Base-by-base conservation (phyloP, 768 basidiomycete species). In the Tubosaeta sp. region DNA sequence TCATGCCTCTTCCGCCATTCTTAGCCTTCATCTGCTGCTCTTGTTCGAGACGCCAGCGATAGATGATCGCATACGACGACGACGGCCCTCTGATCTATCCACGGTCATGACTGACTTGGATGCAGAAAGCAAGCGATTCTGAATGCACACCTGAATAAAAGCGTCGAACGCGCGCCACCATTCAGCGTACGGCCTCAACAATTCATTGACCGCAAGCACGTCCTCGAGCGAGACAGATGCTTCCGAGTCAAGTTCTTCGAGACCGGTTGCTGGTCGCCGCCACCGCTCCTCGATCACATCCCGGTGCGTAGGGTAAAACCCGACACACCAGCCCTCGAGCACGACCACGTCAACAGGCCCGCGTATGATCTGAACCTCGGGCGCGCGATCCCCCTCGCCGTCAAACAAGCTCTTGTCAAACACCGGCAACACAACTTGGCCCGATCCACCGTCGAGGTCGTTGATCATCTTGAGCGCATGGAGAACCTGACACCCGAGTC, bases 291-390 rank as follows among this genome's bases (percentile, higher is more conserved):
- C 74, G 32, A 92, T 65, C 54, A 81, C 79, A 10, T 73, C 68
- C 16, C 58, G 43, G 0, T 73, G 60, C 6, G 91, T 74, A 1
- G 91, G 85, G 46, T 77, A 76, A 65, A 97, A 97, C 0, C 95
- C 95, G 22, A 89, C 82, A 69, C 86, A 93, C 97, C 97, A 99
- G 10, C 97, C 97, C 72, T 99, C 97, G 45, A 99, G 72, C 45
- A 99, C 78, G 46, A 98, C 86, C 13, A 98, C 73, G 63, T 99
- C 91, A 6, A 87, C 55, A 0, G 78, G 78, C 63, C 74, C 64
- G 56, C 72, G 32, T 6, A 92, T 73, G 2, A 72, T 58, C 42
- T 72, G 71, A 17, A 51, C 46, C 34, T 74, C 70, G 0, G 74
- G 70, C 2, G 82, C 62, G 13, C 95, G 84, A 68, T 98, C 95